Base-by-base conservation (phyloP, 2,329 filamentous ascomycete genomes). In the Fusarium cicatricum region DNA sequence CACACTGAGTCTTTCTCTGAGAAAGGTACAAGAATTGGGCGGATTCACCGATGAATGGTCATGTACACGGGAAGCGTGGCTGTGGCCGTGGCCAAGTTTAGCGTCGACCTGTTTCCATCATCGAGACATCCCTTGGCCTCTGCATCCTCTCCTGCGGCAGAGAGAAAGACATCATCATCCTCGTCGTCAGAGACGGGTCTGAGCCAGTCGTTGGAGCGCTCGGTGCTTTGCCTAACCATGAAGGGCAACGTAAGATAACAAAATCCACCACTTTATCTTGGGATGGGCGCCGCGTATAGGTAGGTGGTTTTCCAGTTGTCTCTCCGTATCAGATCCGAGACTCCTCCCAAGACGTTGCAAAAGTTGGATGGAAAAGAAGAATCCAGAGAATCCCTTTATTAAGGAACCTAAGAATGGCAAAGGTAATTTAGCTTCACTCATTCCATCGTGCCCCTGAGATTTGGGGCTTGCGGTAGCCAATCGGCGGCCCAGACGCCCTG, bases 41-140 rank as follows among this genome's bases (percentile, higher is more conserved):
- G 33, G 52, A 42, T 50, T 66, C 66, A 69, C 66, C 66, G 66
- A 52, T 69, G 66, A 55, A 69, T 69, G 9, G 63, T 69, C 66
- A 69, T 69, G 41, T 69, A 69, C n/a, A 69, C 64, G 14, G 66
- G 66, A 11, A 69, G 58, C 10, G 57, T 53, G 29, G 55, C 54
- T 3, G 66, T 67, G 11, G 55, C 54, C 5, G 66, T 67, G 11
- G 41, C 37, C 31, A 69, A 58, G 33, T 69, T 58, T 38, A 69
- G 58, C 1, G 62, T 67, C 21, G 64, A 65, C 28, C 41, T 59
- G 42, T 63, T 65, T 29, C 54, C 66, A 16, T 69, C 62, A 11
- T 60, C 66, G 21, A 69, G 66, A 19, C 65, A 68, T 31, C 62
- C 66, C 43, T 67, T 67, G 16, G 66, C 62, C 37, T 69, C 66